Percentiles rank a stretch among this genome's conserved stretches.
Evolutionary conservation across 345 rosid genomes (phyloP).

Genomic region (Ceriops tagal): DNA sequence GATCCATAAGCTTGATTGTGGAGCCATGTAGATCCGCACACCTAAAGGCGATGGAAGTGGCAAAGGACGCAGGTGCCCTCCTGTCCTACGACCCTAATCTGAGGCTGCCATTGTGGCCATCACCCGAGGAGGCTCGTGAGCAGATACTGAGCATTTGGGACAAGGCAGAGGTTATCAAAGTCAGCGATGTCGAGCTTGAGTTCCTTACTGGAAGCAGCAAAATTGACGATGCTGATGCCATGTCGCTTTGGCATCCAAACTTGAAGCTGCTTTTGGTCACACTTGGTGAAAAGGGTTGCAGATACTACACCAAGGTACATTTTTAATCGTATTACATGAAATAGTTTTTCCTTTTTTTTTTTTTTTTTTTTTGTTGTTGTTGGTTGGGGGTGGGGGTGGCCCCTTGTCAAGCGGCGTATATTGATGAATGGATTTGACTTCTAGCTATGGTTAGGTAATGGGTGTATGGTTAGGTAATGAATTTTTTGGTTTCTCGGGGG

Average conservation of each 20-base stretch:
- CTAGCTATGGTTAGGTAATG: constrained; percentile 17
- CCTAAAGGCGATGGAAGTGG: constrained; percentile 84
- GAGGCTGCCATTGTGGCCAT: constrained; percentile 92
- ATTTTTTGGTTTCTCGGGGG: background rate
- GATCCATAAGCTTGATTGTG: constrained; percentile 94
- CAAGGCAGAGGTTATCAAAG: constrained; percentile 88
- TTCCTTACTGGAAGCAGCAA: constrained; percentile 84
- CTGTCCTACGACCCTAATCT: constrained; percentile 95
- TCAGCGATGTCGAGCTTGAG: constrained; percentile 89
- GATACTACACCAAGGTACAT: constrained; percentile 85
- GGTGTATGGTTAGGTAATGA: no score
- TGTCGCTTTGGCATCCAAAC: constrained; percentile 85
- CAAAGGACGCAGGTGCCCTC: constrained; percentile 80
- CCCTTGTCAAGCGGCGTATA: background rate
- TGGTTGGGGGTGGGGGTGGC: background rate
- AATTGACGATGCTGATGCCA: constrained; percentile 66
- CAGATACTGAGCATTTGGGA: constrained; percentile 97
- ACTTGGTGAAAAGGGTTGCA: constrained; percentile 92
- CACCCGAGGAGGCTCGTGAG: constrained; percentile 74
- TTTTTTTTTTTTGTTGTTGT: no score
- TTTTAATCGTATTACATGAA: background rate
- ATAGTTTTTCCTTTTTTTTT: background rate
- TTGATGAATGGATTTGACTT: constrained; percentile 2
- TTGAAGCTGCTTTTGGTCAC: constrained; percentile 85
- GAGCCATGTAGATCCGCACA: constrained; percentile 99